Conservation (phyloP, 2,329 filamentous ascomycete genomes). For the Xylariaceae sp. region DNA sequence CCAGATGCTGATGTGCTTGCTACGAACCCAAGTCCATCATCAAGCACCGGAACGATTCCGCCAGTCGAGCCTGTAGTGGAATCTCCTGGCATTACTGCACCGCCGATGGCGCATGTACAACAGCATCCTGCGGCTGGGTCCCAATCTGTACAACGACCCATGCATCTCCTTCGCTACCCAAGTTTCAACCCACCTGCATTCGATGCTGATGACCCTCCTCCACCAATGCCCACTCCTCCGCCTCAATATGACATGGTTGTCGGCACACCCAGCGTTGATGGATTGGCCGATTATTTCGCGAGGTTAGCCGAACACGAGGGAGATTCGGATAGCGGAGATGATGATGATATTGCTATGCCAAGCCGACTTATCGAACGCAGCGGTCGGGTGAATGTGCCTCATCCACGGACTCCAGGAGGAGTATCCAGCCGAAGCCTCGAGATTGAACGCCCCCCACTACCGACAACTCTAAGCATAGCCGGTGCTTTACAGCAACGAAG, state of each 20-base stretch:
- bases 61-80: conserved; percentile 33
- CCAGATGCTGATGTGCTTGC: conserved; percentile 43
- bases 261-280: conserved; percentile 61
- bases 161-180: conserved; percentile 77
- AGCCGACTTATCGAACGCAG: conserved; percentile 46
- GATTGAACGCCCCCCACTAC: conserved; percentile 42
- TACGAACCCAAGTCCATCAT: conserved; percentile 65
- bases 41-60: conserved; percentile 50
- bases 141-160: conserved; percentile 48
- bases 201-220: conserved; percentile 73
- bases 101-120: conserved; percentile 56
- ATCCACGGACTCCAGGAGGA: conserved; percentile 52
- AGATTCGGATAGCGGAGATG: conserved; percentile 33
- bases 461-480: conserved; percentile 25
- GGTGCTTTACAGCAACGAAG: conserved; percentile 26
- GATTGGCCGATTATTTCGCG: conserved; percentile 82
- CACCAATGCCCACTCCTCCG: conserved; percentile 67
- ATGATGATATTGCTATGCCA: conserved; percentile 24
- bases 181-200: conserved; percentile 88
- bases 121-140: conserved; percentile 22
- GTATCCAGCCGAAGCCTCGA: conserved; percentile 56
- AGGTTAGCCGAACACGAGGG: conserved; percentile 70
- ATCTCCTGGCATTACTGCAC: conserved; percentile 38
- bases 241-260: conserved; percentile 80
- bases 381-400: conserved; percentile 55